Conservation (phyloP, 2,329 filamentous ascomycete genomes). For the Falciphora oryzae region DNA sequence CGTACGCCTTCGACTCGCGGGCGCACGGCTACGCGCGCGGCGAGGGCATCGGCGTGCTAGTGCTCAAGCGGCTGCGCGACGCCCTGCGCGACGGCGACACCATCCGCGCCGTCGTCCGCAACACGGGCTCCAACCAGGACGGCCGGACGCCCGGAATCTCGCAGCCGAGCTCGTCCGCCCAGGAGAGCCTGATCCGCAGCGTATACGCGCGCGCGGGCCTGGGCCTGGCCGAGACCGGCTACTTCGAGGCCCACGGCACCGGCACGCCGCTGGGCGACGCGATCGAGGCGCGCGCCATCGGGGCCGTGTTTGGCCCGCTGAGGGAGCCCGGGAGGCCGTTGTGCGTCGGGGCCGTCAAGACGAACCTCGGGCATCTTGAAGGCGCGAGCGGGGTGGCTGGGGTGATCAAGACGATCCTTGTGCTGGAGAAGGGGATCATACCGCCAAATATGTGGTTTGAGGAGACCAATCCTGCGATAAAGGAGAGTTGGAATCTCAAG, state of each 20-base stretch:
- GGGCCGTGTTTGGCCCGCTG: slow-evolving; percentile 18
- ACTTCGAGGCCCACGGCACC: slow-evolving; percentile 34
- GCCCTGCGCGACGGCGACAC: slow-evolving; percentile 36
- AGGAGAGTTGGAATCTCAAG: slow-evolving; percentile 23
- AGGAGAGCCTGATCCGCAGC: slow-evolving; percentile 26
- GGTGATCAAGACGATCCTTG: slow-evolving; percentile 23
- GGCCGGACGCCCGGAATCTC: slow-evolving; percentile 35
- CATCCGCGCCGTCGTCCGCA: slow-evolving; percentile 28
- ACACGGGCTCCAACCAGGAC: slow-evolving; percentile 29
- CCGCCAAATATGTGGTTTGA: slow-evolving; percentile 20
- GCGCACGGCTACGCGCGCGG: slow-evolving; percentile 41
- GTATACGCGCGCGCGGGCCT: slow-evolving; percentile 26
- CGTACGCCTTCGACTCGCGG: slow-evolving; percentile 29
- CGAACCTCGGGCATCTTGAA: slow-evolving; percentile 25
- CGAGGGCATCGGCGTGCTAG: slow-evolving; percentile 34
- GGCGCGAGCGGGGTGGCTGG: slow-evolving; percentile 20
- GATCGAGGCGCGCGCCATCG: slow-evolving; percentile 28
- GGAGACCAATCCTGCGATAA: slow-evolving; percentile 22
- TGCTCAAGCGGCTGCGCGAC: slow-evolving; percentile 36
- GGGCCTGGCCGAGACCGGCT: slow-evolving; percentile 12
- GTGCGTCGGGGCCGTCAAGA: slow-evolving; percentile 19
- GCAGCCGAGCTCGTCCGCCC: slow-evolving; percentile 29
- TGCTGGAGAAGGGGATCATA: slow-evolving; percentile 21
- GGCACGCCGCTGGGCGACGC: slow-evolving; percentile 36
- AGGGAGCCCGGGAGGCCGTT: slow-evolving; percentile 14